Base-by-base conservation (phyloP, 805 yeast genomes). In the Wickerhamiella lipophila region DNA sequence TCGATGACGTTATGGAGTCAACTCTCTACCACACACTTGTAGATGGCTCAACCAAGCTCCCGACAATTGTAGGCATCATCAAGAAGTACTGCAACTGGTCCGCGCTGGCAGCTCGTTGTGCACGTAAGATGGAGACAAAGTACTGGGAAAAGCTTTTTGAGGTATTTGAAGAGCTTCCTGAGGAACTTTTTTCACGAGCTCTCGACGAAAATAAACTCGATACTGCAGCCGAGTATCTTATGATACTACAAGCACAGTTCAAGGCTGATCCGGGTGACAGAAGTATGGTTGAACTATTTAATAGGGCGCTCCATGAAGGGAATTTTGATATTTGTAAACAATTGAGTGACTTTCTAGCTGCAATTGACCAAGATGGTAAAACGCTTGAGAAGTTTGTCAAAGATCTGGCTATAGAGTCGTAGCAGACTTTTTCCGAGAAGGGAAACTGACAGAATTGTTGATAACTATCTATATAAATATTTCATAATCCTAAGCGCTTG, bases 101-200 rank as follows among this genome's bases (percentile, higher is more conserved):
- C 7, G 68, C 64, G 27, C 66, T 69, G 7, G 53, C 70, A 5
- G 68, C 68, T 2, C 66, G 69, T 5, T 76, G 81, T 55, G 73
- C 79, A 29, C 63, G 83, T 27, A 77, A 77, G 52, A 77, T 76
- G 13, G 83, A 77, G 56, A 68, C 72, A 44, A 69, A 66, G 36
- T 73, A 73, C 57, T 77, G 83, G 83, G 48, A 56, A n/a, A 52
- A 52, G 16, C 57, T 69, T 41, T 69, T 69, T 51, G 60, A 58
- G 16, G 58, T 65, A 3, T 59, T 62, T 1, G 72, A 70, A 1
- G 53, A 65, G 16, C 62, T 64, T 9, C 58, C 61, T 1, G 51
- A 49, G 9, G 56, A 65, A 52, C 55, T 57, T 21, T 57, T 69
- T 32, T 68, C 68, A 52, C 53, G 56, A 45, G 64, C 70, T 42